Evolutionary conservation across 2,329 filamentous ascomycete genomes (phyloP), one percentile per base, ranked within the genome.

Genomic region (Colletotrichum lindemuthianum): DNA sequence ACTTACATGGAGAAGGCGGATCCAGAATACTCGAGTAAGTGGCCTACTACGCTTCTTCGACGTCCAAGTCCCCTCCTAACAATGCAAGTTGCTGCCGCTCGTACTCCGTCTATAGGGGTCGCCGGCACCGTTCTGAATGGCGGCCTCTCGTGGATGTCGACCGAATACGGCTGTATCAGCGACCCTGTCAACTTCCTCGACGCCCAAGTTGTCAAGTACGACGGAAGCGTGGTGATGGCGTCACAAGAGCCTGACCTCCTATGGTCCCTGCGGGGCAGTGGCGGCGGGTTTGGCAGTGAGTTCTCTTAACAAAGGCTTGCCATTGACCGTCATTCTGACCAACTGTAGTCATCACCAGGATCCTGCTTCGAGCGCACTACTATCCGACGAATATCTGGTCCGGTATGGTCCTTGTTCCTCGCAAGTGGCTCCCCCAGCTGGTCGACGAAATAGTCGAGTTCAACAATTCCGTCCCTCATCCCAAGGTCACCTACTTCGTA

Each of bases 331-430:
- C 7, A 41, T 7, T 63, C 11, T 57, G 15, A 13, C 11, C 7
- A 10, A 3, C 3, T 8, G 1, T 8, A 63, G 59, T 58, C 34
- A 41, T 58, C n/a, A 63, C 59, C 47, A 63, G 52, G 39, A 54
- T 51, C 1, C 47, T 63, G 8, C 59, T 58, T 12, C 53, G 59
- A 16, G 47, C 59, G 2, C 59, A 63, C 15, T 47, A 49, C 5
- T 63, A 63, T 47, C 59, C 59, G n/a, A 58, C 59, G 11, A 16
- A 63, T 0, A 63, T 63, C 8, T 63, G 59, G 53, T 63, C 59
- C 6, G 59, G 59, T 4, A 41, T 63, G 4, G 47, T 63, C 11
- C 12, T 58, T 5, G 44, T 63, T 8, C 53, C 59, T 9, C 59
- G 53, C 6, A 33, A 32, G 2, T 40, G n/a, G 16, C 9, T 58